phyloP scores from a whole-genome alignment of 2,329 filamentous ascomycete species.

The Colletotrichum echinochloae region DNA sequence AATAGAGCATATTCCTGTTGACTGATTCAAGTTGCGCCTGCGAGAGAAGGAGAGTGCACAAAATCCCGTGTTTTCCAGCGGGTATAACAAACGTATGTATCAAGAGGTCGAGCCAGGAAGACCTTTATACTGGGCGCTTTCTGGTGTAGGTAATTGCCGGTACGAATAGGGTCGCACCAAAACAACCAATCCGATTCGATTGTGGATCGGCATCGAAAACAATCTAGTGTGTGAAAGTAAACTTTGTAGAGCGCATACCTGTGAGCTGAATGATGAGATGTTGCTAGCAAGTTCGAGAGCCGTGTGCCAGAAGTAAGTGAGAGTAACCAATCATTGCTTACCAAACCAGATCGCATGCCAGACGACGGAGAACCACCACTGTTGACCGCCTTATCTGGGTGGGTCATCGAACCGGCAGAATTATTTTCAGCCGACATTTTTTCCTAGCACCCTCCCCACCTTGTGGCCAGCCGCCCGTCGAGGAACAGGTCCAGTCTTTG shows the following conservation, averaged over 20 bases:
- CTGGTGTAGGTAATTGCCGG: no score
- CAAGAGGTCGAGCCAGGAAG: fast-evolving
- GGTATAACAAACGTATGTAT: slow-evolving; percentile 16
- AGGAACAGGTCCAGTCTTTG: slow-evolving; percentile 7
- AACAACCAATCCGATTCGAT: not conserved
- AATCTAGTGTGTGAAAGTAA: not conserved
- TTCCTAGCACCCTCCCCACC: slow-evolving; percentile 19
- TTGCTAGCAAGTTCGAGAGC: slow-evolving; percentile 1
- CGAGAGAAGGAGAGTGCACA: slow-evolving; percentile 9
- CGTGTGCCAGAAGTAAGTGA: not conserved
- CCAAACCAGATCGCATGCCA: not conserved
- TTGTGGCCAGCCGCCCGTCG: slow-evolving; percentile 16
- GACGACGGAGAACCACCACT: not conserved
- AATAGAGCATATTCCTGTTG: not conserved
- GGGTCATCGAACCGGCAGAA: slow-evolving; percentile 33
- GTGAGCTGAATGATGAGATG: not conserved
- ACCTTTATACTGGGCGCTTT: no score
- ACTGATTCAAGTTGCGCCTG: not conserved
- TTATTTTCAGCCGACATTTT: slow-evolving; percentile 35
- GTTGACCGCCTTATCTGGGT: slow-evolving; percentile 15
- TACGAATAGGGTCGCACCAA: not conserved
- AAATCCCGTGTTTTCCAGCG: slow-evolving; percentile 23
- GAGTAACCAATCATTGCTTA: slow-evolving; percentile 10
- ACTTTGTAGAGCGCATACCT: not conserved
- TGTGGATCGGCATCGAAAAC: not conserved